Evolutionary conservation across 352 stramenopile genomes (phyloP), one percentile per base, ranked within the genome.

Genomic region (Pythium periplocum): DNA sequence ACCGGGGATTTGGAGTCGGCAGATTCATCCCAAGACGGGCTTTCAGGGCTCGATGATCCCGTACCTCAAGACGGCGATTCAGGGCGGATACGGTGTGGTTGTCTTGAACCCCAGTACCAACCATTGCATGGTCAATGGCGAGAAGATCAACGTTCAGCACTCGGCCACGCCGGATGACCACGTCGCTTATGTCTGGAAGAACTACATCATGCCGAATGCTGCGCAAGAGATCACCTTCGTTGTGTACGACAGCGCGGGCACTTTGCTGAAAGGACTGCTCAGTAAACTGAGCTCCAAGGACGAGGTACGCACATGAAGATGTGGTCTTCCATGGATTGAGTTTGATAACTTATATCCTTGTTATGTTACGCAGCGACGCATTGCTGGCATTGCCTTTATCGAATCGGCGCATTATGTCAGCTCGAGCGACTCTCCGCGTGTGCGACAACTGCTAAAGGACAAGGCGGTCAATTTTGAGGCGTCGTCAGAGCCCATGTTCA

Each of bases 31-130:
- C 7, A 89, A 90, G 57, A 86, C 75, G n/a, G 78, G 80, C 5
- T 91, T 92, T 53, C 77, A 92, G 47, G 83, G 82, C 46, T 93
- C 83, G 34, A 93, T 95, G 81, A 86, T 95, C 51, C 85, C 85
- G 51, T 93, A 95, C 57, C 62, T 93, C 32, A 90, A 93, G 61
- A 91, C 83, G 0, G 85, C 85, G 26, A 86, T 91, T 45, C 81
- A 95, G 53, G 81, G 82, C 39, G 83, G 83, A 50, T 92, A 92
- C 49, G 78, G 78, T 10, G 82, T 95, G 5, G 73, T 93, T 37
- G 66, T 95, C 26, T 48, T 92, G 48, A 95, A 95, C 45, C 85
- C 85, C 3, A 93, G 82, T 60, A 89, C 83, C 37, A 95, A 95
- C 57, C 80, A 68, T 46, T 77, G 75, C 44, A 68, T 78, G 39